Percentiles rank a stretch among this genome's conserved stretches.
Conservation (phyloP, 768 basidiomycete species). For the Suillus paluster region DNA sequence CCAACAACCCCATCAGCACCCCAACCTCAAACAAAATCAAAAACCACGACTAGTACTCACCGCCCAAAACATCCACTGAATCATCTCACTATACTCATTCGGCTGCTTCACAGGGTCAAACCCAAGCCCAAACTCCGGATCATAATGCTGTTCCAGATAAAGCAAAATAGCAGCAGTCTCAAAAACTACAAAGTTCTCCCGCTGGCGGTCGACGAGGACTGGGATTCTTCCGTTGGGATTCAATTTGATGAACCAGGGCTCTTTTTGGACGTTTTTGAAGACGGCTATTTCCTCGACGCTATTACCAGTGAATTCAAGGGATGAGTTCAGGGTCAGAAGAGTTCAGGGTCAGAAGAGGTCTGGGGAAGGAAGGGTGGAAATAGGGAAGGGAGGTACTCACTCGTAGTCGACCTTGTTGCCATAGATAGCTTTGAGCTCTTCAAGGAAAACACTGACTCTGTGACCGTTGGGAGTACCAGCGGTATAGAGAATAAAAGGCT, state of each 20-base stretch:
- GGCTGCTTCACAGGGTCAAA: conserved; percentile 37
- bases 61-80: conserved; percentile 55
- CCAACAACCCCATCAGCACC: neutral
- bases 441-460: conserved; percentile 58
- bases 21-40: neutral
- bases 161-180: conserved; percentile 52
- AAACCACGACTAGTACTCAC: conserved; percentile 2
- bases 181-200: conserved; percentile 39
- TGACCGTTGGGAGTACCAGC: conserved; percentile 59
- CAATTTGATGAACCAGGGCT: conserved; percentile 41
- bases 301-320: too few species aligned
- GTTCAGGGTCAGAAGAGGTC: too few species aligned
- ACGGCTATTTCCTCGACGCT: conserved; percentile 26
- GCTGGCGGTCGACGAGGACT: conserved; percentile 32
- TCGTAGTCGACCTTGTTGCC: conserved; percentile 38
- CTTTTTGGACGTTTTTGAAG: conserved; percentile 27
- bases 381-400: conserved; percentile 29
- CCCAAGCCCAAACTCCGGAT: conserved; percentile 44
- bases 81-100: conserved; percentile 42
- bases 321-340: too few species aligned
- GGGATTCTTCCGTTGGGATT: conserved; percentile 51
- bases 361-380: conserved; percentile 18
- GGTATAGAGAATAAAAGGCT: conserved; percentile 54
- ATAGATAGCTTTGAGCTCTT: conserved; percentile 56
- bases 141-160: conserved; percentile 49